These are phyloP conservation scores for Verticillium longisporum DNA, from an alignment of 2,329 filamentous ascomycete genomes.

Conservation along the genomic window DNA sequence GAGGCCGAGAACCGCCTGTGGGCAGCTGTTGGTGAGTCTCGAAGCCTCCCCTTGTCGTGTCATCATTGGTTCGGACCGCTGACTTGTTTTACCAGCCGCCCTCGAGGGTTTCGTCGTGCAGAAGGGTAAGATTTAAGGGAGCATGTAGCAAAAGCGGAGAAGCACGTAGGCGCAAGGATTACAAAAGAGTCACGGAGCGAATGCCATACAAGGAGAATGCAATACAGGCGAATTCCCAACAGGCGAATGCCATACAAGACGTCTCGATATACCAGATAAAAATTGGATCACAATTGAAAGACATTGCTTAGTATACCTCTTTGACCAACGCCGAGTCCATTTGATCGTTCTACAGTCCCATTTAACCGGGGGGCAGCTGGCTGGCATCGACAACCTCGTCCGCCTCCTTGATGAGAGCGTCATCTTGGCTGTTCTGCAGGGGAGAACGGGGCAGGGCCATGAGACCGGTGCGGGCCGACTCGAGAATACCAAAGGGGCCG, in stretches of 20 bases:
- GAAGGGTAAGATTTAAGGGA: constrained; percentile 64
- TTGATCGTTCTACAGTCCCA: constrained; percentile 9
- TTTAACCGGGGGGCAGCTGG: constrained; percentile 82
- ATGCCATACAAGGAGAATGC: too few species aligned
- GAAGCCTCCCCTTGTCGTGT: too few species aligned
- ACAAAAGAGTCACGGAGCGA: constrained; percentile 6
- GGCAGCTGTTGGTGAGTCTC: constrained; percentile 67
- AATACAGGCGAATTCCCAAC: too few species aligned
- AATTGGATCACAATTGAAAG: constrained; percentile 7
- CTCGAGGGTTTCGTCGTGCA: constrained; percentile 92
- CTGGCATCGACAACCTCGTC: constrained; percentile 93
- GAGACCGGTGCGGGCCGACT: constrained; percentile 89
- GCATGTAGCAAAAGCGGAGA: constrained; percentile 2
- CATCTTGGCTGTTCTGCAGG: constrained; percentile 66
- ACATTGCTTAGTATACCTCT: constrained; percentile 10
- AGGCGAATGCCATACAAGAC: too few species aligned
- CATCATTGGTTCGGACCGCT: too few species aligned
- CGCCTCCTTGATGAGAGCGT: constrained; percentile 70
- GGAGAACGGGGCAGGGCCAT: constrained; percentile 96
- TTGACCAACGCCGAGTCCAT: constrained; percentile 12
- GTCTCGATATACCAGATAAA: constrained; percentile 4
- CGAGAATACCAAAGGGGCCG: constrained; percentile 88
- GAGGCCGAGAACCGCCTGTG: constrained; percentile 94
- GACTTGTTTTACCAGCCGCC: constrained; percentile 43
- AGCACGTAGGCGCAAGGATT: not conserved